These are phyloP conservation scores for Wickerhamiella galacta DNA, from an alignment of 805 yeast genomes.

Conservation along the genomic window DNA sequence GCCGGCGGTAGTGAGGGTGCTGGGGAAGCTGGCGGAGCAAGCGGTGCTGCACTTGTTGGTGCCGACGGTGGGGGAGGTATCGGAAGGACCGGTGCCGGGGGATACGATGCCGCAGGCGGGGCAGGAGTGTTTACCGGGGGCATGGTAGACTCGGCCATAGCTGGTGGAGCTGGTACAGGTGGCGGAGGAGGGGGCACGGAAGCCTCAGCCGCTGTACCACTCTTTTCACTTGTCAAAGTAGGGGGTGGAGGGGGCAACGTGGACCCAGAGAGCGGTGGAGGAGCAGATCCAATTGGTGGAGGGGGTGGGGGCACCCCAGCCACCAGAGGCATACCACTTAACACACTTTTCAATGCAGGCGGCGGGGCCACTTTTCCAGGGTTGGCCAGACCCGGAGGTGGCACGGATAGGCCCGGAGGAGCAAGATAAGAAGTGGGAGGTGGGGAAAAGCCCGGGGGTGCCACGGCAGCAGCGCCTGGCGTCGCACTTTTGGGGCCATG, in stretches of 20 bases:
- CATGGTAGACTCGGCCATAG: no score
- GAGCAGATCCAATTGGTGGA: neutral
- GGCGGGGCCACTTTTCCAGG: neutral
- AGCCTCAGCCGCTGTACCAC: no score
- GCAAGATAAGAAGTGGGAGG: neutral
- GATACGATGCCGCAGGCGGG: no score
- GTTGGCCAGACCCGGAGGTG: neutral
- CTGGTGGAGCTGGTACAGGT: constrained; percentile 4
- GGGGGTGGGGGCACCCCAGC: neutral
- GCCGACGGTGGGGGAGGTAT: constrained; percentile 4
- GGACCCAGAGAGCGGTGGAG: no score
- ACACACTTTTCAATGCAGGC: neutral
- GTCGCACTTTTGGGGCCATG: neutral
- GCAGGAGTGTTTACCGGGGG: no score
- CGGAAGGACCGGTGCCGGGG: no score
- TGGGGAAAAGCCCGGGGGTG: neutral
- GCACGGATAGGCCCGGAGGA: neutral
- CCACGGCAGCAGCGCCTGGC: neutral
- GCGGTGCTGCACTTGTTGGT: constrained; percentile 13
- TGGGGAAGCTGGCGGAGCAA: constrained; percentile 21
- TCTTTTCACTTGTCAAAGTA: no score
- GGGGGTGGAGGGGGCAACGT: no score
- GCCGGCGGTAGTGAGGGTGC: constrained; percentile 9
- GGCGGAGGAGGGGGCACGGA: constrained; percentile 5
- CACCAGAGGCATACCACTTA: neutral